Conservation (phyloP, 345 rosid species). For the Brassica juncea region DNA sequence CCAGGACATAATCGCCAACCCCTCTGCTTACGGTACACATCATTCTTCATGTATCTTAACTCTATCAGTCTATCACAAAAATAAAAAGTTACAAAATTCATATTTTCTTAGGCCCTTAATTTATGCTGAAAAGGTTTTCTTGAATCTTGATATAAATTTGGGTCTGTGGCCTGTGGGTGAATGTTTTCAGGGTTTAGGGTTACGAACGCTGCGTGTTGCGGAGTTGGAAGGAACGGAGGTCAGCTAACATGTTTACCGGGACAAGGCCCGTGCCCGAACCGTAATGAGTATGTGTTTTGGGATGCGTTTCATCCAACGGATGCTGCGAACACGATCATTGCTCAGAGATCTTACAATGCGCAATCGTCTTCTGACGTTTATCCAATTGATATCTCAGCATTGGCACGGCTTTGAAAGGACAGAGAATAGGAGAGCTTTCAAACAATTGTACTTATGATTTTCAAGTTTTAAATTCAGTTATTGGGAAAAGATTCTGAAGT, state of each 20-base stretch:
- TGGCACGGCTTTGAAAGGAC: constrained; percentile 32
- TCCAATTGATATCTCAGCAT: constrained; percentile 51
- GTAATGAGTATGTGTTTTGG: constrained; percentile 63
- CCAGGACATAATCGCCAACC: constrained; percentile 56
- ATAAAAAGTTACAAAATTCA: not conserved
- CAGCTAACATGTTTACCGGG: constrained; percentile 71
- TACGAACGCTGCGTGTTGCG: constrained; percentile 65
- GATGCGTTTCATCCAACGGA: constrained; percentile 76
- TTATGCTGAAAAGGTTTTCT: not conserved
- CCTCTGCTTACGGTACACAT: constrained; percentile 50
- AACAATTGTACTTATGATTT: not conserved
- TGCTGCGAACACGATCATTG: constrained; percentile 52
- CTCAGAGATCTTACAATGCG: constrained; percentile 53
- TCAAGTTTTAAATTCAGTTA: constrained; percentile 7
- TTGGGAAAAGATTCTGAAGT: not conserved
- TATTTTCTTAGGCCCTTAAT: not conserved
- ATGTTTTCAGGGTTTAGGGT: constrained; percentile 49
- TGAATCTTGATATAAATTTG: not conserved
- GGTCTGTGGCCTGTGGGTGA: not conserved
- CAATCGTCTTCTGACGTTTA: constrained; percentile 50
- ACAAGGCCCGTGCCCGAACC: constrained; percentile 54
- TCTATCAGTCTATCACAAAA: not conserved
- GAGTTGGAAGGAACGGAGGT: constrained; percentile 70
- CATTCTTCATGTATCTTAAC: not conserved
- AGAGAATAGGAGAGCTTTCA: not conserved